Base-by-base conservation (phyloP, 2,329 filamentous ascomycete genomes). In the Apiospora hydei region DNA sequence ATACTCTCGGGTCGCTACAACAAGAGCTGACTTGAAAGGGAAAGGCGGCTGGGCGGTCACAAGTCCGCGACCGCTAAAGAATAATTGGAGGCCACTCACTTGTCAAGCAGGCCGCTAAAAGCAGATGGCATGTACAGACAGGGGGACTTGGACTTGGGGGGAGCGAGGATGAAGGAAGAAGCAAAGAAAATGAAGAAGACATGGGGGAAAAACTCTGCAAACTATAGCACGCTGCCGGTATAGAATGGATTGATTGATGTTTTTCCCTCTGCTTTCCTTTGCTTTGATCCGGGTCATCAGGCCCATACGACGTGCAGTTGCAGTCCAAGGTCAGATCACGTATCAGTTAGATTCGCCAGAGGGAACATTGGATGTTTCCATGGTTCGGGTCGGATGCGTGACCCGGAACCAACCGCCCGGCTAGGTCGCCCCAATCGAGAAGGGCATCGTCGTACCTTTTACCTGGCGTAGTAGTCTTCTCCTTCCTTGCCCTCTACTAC, bases 1-100 rank as follows among this genome's bases (percentile, higher is more conserved):
- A 49, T 67, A 24, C 66, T 68, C 49, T 71, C 70, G 72, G 72
- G 72, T 71, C 70, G 26, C 30, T 41, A 68, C 51, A 38, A 41
- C 34, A n/a, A 64, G 53, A 41, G 57, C 57, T 64, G 57, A 53
- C 70, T 47, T 38, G 49, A 51, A 71, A 64, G 41, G 70, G 70
- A 67, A 68, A 71, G 46, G 70, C 49, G 49, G 44, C 51, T 24
- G 44, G 57, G 47, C 44, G 47, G 47, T 41, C 51, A 44, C 67
- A 38, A 38, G 26, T 51, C 38, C n/a, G 67, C 44, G 21, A 34
- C 18, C 13, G 43, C 26, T 49, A 69, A 61, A 61, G n/a, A 41
- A 53, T 26, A 30, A 34, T 64, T 64, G 57, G 57, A 64, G 57
- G 34, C 49, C 51, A 16, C 26, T 53, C 30, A 21, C 30, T 49